These are phyloP conservation scores for Backusella psychrophila DNA, from an alignment of 192 early-diverging fungal genomes.

Conservation along the genomic window DNA sequence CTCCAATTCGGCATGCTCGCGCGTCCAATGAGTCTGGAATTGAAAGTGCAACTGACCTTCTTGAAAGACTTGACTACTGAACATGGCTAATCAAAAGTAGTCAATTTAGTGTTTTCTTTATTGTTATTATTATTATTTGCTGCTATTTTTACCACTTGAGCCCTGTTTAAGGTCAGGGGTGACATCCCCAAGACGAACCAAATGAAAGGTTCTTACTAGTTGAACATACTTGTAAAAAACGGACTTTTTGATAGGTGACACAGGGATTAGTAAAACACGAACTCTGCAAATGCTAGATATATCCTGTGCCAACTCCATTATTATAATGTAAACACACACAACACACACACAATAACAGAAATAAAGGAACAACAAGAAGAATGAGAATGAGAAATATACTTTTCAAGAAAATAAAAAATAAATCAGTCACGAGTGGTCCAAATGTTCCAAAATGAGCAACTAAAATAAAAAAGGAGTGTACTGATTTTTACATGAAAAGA, in stretches of 20 bases:
- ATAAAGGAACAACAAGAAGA: neutral
- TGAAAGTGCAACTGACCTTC: slow-evolving; percentile 73
- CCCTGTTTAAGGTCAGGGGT: slow-evolving; percentile 58
- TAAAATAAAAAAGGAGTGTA: too few relatives aligned
- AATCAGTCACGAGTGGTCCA: too few relatives aligned
- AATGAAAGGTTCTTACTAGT: slow-evolving; percentile 58
- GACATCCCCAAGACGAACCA: slow-evolving; percentile 66
- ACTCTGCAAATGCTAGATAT: slow-evolving; percentile 54
- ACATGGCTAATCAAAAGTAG: slow-evolving; percentile 42
- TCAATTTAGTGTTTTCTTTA: neutral
- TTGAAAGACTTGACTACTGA: slow-evolving; percentile 54
- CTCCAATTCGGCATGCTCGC: slow-evolving; percentile 69
- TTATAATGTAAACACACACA: neutral
- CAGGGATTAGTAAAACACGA: slow-evolving; percentile 70
- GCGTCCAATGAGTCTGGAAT: slow-evolving; percentile 64
- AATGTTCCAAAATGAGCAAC: too few relatives aligned
- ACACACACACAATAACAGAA: neutral
- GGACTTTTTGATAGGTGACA: slow-evolving; percentile 58
- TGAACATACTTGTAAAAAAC: slow-evolving; percentile 67
- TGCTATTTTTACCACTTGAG: slow-evolving; percentile 28
- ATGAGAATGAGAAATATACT: neutral
- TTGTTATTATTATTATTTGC: neutral
- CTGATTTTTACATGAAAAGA: too few relatives aligned
- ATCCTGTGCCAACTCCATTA: slow-evolving; percentile 40
- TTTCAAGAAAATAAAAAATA: neutral